phyloP scores from a whole-genome alignment of 2,329 filamentous ascomycete species.

The Aureobasidium subglaciale region DNA sequence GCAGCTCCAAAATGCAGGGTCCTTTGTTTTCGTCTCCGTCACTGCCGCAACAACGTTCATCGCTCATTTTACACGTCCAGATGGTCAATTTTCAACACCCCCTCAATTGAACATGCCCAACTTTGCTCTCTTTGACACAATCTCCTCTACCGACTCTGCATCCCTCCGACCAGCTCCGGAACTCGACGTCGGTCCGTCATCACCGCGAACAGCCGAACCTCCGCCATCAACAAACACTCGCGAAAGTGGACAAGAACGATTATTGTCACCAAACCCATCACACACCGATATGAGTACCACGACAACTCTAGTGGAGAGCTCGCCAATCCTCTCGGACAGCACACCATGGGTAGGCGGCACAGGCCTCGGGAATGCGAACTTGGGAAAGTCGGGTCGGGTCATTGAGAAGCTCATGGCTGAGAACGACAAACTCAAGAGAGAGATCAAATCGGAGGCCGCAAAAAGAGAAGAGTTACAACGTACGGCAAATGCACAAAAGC shows the following conservation, averaged over 20 bases:
- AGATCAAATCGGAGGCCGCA: constrained; percentile 41
- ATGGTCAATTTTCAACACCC: constrained; percentile 7
- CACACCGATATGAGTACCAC: constrained; percentile 8
- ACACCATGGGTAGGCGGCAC: constrained; percentile 19
- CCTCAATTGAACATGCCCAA: constrained; percentile 11
- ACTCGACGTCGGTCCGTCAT: not conserved
- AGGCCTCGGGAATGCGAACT: constrained; percentile 15
- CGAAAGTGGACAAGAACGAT: not conserved
- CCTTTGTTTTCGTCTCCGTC: constrained; percentile 7
- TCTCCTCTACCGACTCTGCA: not conserved
- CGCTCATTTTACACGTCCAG: constrained; percentile 11
- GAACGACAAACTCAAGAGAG: constrained; percentile 69
- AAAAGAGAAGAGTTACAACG: constrained; percentile 63
- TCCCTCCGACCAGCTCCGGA: not conserved
- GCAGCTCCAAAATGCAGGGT: constrained; percentile 7
- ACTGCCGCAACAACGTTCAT: constrained; percentile 11
- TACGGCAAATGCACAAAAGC: constrained; percentile 58
- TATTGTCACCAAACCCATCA: constrained; percentile 1
- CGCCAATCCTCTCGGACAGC: constrained; percentile 12
- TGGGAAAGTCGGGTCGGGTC: constrained; percentile 66
- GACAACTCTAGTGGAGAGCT: not conserved
- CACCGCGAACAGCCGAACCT: not conserved
- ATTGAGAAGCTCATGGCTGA: constrained; percentile 78
- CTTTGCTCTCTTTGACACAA: constrained; percentile 6
- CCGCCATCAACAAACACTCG: not conserved